phyloP scores from a whole-genome alignment of 768 basidiomycete species.

The Lentinula sp. region DNA sequence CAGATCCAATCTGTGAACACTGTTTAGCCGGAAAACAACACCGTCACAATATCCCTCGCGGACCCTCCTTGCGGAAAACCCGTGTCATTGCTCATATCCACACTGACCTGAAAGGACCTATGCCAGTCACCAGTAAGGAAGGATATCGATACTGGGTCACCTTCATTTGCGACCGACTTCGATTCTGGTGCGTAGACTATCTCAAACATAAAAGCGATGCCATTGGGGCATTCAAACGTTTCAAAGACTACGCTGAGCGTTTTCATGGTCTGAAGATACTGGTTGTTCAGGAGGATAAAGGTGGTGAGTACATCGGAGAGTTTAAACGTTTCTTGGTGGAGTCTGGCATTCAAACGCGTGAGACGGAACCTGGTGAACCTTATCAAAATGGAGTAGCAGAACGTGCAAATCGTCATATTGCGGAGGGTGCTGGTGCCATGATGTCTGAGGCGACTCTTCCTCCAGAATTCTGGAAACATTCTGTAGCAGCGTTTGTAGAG shows the following conservation, averaged over 20 bases:
- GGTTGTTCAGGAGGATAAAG: too few relatives aligned
- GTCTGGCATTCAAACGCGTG: too few relatives aligned
- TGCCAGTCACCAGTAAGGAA: conserved; percentile 8
- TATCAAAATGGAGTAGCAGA: too few relatives aligned
- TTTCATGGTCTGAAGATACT: not conserved
- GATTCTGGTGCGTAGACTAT: conserved; percentile 2
- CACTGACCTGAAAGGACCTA: conserved; percentile 17
- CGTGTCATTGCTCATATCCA: not conserved
- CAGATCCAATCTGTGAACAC: too few relatives aligned
- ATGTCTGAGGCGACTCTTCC: too few relatives aligned
- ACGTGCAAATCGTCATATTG: too few relatives aligned
- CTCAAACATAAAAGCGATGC: conserved; percentile 14
- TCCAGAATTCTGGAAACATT: too few relatives aligned
- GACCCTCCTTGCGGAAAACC: not conserved
- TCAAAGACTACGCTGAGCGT: conserved; percentile 16
- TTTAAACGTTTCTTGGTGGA: too few relatives aligned
- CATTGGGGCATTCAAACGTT: conserved; percentile 12
- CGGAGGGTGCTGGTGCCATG: too few relatives aligned
- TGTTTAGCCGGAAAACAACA: not conserved
- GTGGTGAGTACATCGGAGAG: too few relatives aligned
- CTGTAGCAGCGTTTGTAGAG: too few relatives aligned
- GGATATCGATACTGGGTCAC: conserved; percentile 15
- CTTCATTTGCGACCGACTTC: conserved; percentile 11
- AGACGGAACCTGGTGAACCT: too few relatives aligned
- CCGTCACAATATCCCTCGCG: not conserved